Conservation (phyloP, 768 basidiomycete species). For the Vararia minispora region DNA sequence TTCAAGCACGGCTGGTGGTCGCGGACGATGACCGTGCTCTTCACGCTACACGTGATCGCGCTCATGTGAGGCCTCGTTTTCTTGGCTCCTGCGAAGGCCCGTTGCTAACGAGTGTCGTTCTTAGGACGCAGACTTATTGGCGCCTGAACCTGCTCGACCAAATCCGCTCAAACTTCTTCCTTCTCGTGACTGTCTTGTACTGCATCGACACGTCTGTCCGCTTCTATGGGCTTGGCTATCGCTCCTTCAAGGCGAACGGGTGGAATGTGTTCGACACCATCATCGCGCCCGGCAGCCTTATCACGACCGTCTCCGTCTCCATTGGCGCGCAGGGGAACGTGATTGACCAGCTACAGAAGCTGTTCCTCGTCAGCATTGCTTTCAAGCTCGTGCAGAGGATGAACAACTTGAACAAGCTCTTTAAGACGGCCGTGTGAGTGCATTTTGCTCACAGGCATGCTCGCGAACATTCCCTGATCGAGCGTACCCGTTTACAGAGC, state of each 20-base stretch:
- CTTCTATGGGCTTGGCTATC: conserved; percentile 76
- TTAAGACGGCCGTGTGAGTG: conserved; percentile 90
- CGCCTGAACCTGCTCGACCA: conserved; percentile 36
- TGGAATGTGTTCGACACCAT: conserved; percentile 92
- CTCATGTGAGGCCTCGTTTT: conserved; percentile 50
- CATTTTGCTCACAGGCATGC: neutral
- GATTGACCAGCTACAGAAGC: conserved; percentile 65
- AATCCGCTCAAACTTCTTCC: conserved; percentile 68
- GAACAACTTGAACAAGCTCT: conserved; percentile 83
- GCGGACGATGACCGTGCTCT: conserved; percentile 64
- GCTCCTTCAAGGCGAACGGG: conserved; percentile 76
- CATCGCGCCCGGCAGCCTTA: conserved; percentile 70
- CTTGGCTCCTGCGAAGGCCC: neutral
- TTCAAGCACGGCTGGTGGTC: conserved; percentile 94
- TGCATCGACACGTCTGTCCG: conserved; percentile 67
- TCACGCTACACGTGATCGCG: conserved; percentile 69
- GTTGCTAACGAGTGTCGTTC: conserved; percentile 5
- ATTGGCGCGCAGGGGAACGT: conserved; percentile 39
- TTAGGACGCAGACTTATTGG: conserved; percentile 73
- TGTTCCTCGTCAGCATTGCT: conserved; percentile 87
- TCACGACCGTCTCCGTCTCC: conserved; percentile 67
- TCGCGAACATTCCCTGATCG: neutral
- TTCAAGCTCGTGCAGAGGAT: conserved; percentile 91
- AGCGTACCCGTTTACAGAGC: conserved; percentile 49
- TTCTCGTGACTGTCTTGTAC: conserved; percentile 62